phyloP scores from a whole-genome alignment of 257 asterid species.

The Vinca minor region DNA sequence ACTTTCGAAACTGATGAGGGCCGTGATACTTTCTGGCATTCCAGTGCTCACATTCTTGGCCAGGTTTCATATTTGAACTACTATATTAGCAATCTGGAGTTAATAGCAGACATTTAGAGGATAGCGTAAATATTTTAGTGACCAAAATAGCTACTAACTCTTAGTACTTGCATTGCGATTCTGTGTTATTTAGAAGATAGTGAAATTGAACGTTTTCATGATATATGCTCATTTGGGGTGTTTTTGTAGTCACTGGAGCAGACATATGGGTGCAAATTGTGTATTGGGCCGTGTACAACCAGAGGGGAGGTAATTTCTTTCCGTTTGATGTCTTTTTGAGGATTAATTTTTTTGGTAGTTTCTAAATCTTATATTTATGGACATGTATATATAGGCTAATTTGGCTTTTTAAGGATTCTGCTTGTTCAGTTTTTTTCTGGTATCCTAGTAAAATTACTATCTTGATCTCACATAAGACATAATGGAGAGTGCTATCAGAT shows the following conservation, averaged over 20 bases:
- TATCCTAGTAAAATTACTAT: no score
- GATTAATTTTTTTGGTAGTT: not conserved
- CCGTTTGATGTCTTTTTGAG: conserved; percentile 10
- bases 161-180: conserved; percentile 10
- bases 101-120: no score
- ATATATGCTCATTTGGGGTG: not conserved
- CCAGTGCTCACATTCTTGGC: conserved; percentile 97
- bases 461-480: no score
- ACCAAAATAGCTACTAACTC: no score
- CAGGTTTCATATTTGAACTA: conserved; percentile 38
- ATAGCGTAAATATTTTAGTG: no score
- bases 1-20: conserved; percentile 85
- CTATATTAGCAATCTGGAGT: no score
- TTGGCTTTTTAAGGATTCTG: no score
- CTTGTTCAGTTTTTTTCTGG: no score
- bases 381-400: no score
- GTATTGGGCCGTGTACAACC: conserved; percentile 92
- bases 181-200: not conserved
- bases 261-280: conserved; percentile 79
- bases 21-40: conserved; percentile 95
- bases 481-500: no score
- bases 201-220: not conserved
- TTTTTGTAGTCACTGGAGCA: conserved; percentile 64
- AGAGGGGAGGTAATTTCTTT: conserved; percentile 69
- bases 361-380: no score